Conservation (phyloP, 2,329 filamentous ascomycete genomes). For the Xenosphaeropsis pyriputrescens region DNA sequence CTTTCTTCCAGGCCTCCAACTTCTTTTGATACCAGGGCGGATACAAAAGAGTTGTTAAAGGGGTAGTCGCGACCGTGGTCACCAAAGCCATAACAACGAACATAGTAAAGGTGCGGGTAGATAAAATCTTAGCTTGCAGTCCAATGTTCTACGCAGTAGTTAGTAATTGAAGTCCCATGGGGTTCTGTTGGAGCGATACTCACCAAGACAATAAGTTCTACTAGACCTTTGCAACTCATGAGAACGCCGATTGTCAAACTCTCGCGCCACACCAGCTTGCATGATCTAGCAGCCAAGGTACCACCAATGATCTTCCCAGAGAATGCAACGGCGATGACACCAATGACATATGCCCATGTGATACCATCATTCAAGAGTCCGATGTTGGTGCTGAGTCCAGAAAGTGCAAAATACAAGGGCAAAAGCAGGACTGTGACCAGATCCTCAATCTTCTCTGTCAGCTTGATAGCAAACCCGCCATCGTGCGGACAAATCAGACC, state of each 20-base stretch:
- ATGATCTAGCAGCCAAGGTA: slow-evolving; percentile 59
- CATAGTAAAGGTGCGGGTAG: slow-evolving; percentile 72
- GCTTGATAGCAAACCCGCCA: slow-evolving; percentile 76
- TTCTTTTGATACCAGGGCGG: slow-evolving; percentile 66
- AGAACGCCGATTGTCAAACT: slow-evolving; percentile 74
- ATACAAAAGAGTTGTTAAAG: slow-evolving; percentile 59
- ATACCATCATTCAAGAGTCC: slow-evolving; percentile 69
- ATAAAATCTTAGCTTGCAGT: slow-evolving; percentile 69
- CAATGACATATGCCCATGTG: slow-evolving; percentile 83
- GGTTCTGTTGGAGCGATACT: slow-evolving; percentile 15
- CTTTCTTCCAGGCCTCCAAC: slow-evolving; percentile 59
- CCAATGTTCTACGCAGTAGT: slow-evolving; percentile 50
- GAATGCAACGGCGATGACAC: slow-evolving; percentile 69
- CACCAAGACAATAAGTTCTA: slow-evolving; percentile 88
- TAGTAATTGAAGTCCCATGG: not conserved
- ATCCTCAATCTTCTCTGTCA: slow-evolving; percentile 92
- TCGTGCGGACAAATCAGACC: slow-evolving; percentile 85
- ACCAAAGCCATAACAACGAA: slow-evolving; percentile 89
- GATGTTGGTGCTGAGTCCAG: slow-evolving; percentile 76
- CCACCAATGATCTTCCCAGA: slow-evolving; percentile 74
- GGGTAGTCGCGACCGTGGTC: slow-evolving; percentile 74
- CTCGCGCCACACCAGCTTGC: slow-evolving; percentile 78
- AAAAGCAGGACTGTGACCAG: slow-evolving; percentile 71
- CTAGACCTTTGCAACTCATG: slow-evolving; percentile 95
- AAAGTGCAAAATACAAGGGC: slow-evolving; percentile 86